Percentiles rank a stretch among this genome's conserved stretches.
Evolutionary conservation across 495 filamentous ascomycete species (phyloP).

Genomic region (Trichocladium uniseriatum): DNA sequence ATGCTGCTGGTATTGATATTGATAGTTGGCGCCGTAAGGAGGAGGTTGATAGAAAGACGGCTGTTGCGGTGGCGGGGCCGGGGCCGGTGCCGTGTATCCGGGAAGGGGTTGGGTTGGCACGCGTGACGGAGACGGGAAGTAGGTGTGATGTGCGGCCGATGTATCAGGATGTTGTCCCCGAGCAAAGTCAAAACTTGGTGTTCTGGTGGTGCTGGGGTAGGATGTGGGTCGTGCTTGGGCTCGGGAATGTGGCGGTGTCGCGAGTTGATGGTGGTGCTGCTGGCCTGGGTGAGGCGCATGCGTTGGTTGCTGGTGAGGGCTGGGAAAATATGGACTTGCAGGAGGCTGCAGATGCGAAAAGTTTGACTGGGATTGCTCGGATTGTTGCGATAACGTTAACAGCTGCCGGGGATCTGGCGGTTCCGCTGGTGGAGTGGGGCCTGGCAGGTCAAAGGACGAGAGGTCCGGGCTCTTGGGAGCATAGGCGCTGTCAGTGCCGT

Average conservation of each 20-base stretch:
- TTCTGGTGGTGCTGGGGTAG: not conserved
- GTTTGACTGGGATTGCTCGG: constrained; percentile 11
- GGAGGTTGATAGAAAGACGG: constrained; percentile 1
- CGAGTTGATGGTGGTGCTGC: constrained; percentile 6
- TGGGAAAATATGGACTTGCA: constrained; percentile 16
- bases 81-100: constrained; percentile 1
- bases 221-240: not conserved
- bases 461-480: constrained; percentile 50
- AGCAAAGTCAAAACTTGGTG: not conserved
- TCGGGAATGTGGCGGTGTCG: constrained; percentile 15
- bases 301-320: constrained; percentile 2
- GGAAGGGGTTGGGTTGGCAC: not conserved
- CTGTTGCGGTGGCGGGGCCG: constrained; percentile 4
- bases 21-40: not conserved
- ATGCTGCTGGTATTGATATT: not conserved
- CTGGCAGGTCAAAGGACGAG: constrained; percentile 39
- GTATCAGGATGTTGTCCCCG: constrained; percentile 3
- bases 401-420: constrained; percentile 19
- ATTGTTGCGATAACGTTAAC: constrained; percentile 18
- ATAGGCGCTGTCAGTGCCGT: constrained; percentile 37
- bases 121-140: constrained; percentile 6
- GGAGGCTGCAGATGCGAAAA: constrained; percentile 18
- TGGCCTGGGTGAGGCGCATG: constrained; percentile 19
- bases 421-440: constrained; percentile 19
- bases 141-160: constrained; percentile 4